A percentile compares a stretch with the other conserved stretches of the same genome.
Evolutionary conservation across 2,329 filamentous ascomycete species (phyloP).

Genomic region (Cladophialophora exuberans): DNA sequence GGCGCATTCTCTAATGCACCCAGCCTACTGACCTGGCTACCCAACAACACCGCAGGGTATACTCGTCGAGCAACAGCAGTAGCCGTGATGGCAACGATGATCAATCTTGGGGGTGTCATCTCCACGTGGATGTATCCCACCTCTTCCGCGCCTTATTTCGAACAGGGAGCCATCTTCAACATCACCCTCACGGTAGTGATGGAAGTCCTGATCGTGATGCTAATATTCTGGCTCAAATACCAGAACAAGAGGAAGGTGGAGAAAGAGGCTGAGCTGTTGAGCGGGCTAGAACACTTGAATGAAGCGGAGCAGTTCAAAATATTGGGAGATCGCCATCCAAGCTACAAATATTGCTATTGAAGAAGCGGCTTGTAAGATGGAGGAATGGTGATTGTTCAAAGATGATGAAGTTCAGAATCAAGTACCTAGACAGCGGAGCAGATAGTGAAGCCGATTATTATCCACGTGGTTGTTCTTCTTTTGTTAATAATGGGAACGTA

Average conservation of each 20-base stretch:
- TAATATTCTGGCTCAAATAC: background rate
- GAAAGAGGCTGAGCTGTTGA: background rate
- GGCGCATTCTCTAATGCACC: constrained; percentile 34
- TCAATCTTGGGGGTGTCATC: constrained; percentile 55
- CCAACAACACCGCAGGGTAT: constrained; percentile 32
- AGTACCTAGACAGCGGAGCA: too few relatives aligned
- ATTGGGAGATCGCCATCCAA: background rate
- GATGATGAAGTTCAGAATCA: too few relatives aligned
- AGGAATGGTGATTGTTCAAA: too few relatives aligned
- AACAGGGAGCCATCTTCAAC: background rate
- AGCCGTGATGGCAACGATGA: constrained; percentile 43
- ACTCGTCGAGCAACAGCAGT: constrained; percentile 38
- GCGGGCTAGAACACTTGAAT: constrained; percentile 37
- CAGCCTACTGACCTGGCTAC: constrained; percentile 50
- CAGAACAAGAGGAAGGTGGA: constrained; percentile 5
- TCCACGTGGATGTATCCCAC: constrained; percentile 52
- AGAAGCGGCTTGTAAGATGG: too few relatives aligned
- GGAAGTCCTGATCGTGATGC: background rate
- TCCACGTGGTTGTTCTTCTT: too few relatives aligned
- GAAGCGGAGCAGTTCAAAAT: background rate
- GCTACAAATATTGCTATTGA: background rate
- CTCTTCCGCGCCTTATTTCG: constrained; percentile 59
- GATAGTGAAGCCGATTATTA: too few relatives aligned
- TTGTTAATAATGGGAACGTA: too few relatives aligned
- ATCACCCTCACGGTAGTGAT: background rate